A percentile compares a stretch with the other conserved stretches of the same genome.
Conservation (phyloP, 768 basidiomycete genomes). For the Pholiota microspora region DNA sequence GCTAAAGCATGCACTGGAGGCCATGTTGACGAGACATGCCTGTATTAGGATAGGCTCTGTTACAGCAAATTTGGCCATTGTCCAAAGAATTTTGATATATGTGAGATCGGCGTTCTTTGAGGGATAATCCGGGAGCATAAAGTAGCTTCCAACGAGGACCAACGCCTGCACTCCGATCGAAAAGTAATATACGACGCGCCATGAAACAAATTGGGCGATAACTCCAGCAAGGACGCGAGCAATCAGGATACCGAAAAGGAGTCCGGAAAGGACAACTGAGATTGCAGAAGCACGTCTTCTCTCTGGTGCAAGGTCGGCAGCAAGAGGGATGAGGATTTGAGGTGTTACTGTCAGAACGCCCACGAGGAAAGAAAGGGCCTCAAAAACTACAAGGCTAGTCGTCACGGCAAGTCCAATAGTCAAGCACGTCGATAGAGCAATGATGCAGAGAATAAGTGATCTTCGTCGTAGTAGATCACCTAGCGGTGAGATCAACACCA, state of each 20-base stretch:
- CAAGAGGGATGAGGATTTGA: constrained; percentile 74
- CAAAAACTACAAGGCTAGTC: constrained; percentile 54
- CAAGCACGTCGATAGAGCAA: constrained; percentile 51
- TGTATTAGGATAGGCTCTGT: constrained; percentile 83
- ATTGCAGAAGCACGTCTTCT: constrained; percentile 72
- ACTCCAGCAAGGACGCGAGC: constrained; percentile 76
- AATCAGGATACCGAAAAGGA: constrained; percentile 70
- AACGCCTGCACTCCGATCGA: constrained; percentile 67
- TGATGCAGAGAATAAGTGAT: constrained; percentile 60
- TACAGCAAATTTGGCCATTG: constrained; percentile 73
- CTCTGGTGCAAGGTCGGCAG: constrained; percentile 80
- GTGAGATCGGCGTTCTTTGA: constrained; percentile 64
- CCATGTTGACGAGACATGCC: constrained; percentile 50
- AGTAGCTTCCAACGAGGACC: constrained; percentile 58
- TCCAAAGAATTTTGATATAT: constrained; percentile 67
- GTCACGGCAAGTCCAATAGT: constrained; percentile 75
- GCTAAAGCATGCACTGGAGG: constrained; percentile 56
- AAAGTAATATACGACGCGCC: constrained; percentile 78
- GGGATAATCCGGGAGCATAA: constrained; percentile 80
- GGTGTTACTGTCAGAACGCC: constrained; percentile 72
- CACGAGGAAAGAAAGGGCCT: constrained; percentile 66
- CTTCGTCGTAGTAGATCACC: constrained; percentile 82
- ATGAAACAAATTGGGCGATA: constrained; percentile 68
- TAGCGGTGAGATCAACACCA: constrained; percentile 75
- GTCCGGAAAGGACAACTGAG: constrained; percentile 65